These are phyloP conservation scores for Phytophthora boehmeriae DNA, from an alignment of 352 stramenopile genomes.

Conservation along the genomic window DNA sequence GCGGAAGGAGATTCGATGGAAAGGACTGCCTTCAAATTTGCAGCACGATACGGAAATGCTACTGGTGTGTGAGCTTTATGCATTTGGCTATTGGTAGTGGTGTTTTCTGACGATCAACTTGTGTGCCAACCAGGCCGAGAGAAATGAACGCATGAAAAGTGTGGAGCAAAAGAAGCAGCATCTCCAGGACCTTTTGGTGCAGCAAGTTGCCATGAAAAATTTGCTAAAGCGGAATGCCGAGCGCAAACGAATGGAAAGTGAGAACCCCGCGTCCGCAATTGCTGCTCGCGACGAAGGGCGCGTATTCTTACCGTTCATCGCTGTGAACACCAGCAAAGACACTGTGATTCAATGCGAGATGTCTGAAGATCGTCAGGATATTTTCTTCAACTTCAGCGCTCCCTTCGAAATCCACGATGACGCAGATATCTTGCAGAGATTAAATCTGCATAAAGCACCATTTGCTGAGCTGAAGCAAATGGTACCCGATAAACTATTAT, in stretches of 20 bases:
- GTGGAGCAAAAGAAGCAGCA: constrained; percentile 91
- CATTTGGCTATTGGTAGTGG: not conserved
- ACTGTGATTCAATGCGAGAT: constrained; percentile 98
- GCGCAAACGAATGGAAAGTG: constrained; percentile 52
- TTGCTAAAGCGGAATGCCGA: constrained; percentile 89
- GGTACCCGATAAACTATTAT: constrained; percentile 77
- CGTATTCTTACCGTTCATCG: constrained; percentile 97
- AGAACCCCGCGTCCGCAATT: constrained; percentile 29
- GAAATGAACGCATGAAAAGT: constrained; percentile 78
- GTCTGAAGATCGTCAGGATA: constrained; percentile 93
- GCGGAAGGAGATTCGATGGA: constrained; percentile 93
- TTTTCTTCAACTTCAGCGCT: constrained; percentile 97
- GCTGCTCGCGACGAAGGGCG: constrained; percentile 69
- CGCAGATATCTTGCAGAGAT: constrained; percentile 95
- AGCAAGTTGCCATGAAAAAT: constrained; percentile 96
- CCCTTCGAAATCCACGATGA: constrained; percentile 98
- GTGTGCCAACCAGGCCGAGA: constrained; percentile 50
- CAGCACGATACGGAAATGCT: constrained; percentile 90
- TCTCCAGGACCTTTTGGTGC: constrained; percentile 92
- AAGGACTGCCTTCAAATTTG: constrained; percentile 77
- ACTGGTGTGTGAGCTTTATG: constrained; percentile 44
- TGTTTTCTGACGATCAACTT: not conserved
- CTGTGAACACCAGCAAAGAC: constrained; percentile 94
- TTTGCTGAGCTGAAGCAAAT: constrained; percentile 73
- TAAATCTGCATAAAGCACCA: constrained; percentile 89